Base-by-base conservation (phyloP, 148 eudicot species). In the Rhododendron molle region DNA sequence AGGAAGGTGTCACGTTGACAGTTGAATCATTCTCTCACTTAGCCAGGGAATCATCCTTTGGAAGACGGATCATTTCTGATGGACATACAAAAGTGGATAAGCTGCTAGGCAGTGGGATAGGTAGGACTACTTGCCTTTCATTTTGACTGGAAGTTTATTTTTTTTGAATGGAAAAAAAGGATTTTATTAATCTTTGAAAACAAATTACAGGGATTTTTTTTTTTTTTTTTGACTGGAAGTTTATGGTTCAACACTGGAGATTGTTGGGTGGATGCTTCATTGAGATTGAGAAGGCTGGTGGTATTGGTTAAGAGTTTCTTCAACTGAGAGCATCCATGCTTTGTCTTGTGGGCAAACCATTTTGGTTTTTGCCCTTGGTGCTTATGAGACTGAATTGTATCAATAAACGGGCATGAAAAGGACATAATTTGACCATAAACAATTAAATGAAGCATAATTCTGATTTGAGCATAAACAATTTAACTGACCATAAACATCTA, bases 81-180 rank as follows among this genome's bases (percentile, higher is more conserved):
- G 93, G 91, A 78, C 87, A 85, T 76, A 92, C 98, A 47, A 97
- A 94, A 87, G 92, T 89, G 71, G 96, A 97, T 69, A 91, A 89
- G 88, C 88, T 97, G 69, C 89, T 97, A 78, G 98, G 98, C 54
- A 83, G 90, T 84, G 99, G 96, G 79, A 92, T 89, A 92, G 99
- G 99, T 96, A 83, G 78, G 85, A 38, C 80, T 83, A 38, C 80
- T 83, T 86, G 74, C 32, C 5, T 83, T 18, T 50, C 50, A 30
- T 26, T 18, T 83, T 38, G 34, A 34, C 30, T 32, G 26, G 60
- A 3, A 84, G 32, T n/a, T 76, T 82, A n/a, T 16, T 54, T 4
- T 54, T 52, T 16, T 18, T 54, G 2, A 54, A 54, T 3, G 4
- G 16, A 4, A 54, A 16, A 18, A 54, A 54, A 18, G 60, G 21